Evolutionary conservation across 1,139 yeast genomes (phyloP).

Genomic region (Protomyces inundatus): DNA sequence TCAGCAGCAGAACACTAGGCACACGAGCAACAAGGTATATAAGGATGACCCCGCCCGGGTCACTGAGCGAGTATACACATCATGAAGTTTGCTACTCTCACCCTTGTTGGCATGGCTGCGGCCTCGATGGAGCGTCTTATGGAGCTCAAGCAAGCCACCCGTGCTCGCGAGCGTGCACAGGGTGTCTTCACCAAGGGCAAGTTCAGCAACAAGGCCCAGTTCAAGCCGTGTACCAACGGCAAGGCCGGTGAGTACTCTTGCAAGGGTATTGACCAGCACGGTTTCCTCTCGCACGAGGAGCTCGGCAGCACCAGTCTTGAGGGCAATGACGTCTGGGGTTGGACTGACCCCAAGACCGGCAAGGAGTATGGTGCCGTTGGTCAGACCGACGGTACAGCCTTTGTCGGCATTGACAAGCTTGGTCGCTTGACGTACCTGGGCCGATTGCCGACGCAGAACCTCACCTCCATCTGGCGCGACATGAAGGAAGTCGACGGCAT

Average conservation of each 20-base stretch:
- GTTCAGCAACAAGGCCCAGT: background rate
- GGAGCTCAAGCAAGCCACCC: background rate
- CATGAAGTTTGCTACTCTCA: background rate
- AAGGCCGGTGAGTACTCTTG: background rate
- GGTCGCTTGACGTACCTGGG: background rate
- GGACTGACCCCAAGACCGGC: background rate
- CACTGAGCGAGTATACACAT: background rate
- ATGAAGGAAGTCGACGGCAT: background rate
- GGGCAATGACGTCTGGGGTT: background rate
- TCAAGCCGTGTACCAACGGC: background rate
- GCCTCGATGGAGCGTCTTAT: slow-evolving; percentile 1
- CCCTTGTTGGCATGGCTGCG: background rate
- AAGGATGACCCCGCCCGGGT: too few relatives aligned
- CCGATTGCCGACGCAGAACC: background rate
- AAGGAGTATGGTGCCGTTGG: background rate
- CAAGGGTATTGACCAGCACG: background rate
- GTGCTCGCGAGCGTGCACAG: background rate
- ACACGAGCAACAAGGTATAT: too few relatives aligned
- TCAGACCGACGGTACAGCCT: background rate
- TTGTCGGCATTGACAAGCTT: background rate
- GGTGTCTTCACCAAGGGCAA: background rate
- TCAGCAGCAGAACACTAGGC: too few relatives aligned
- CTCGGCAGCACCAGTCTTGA: background rate
- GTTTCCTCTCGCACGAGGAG: background rate
- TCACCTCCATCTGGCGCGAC: background rate